These are phyloP conservation scores for Selaginella moellendorffii DNA, from an alignment of 75 land plant genomes.

Conservation along the genomic window DNA sequence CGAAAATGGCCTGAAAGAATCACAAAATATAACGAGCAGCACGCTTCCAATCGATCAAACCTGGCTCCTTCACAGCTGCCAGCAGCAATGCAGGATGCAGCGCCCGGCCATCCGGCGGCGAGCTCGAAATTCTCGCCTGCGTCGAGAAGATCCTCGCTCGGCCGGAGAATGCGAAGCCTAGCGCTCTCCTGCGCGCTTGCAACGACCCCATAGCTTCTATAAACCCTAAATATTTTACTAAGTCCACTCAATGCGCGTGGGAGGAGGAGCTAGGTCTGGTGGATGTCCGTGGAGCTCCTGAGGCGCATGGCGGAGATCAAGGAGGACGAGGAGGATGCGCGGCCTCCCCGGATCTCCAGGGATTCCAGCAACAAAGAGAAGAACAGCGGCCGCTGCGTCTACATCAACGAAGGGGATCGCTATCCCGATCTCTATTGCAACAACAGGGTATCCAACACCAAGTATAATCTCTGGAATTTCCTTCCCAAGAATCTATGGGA, in stretches of 20 bases:
- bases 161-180: neutral
- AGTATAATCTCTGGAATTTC: slow-evolving; percentile 73
- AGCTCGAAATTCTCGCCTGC: neutral
- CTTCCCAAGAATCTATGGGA: slow-evolving; percentile 96
- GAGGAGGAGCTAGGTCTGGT: neutral
- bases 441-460: slow-evolving; percentile 79
- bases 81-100: neutral
- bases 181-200: neutral
- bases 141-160: neutral
- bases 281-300: neutral
- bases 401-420: slow-evolving; percentile 55
- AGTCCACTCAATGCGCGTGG: too few relatives aligned
- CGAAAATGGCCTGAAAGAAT: too few relatives aligned
- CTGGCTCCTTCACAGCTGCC: neutral
- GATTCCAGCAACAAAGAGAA: neutral
- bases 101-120: neutral
- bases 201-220: too few relatives aligned
- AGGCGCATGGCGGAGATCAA: neutral
- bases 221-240: slow-evolving; percentile 1
- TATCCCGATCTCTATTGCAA: slow-evolving; percentile 45
- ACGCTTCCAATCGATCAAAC: neutral
- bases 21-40: too few relatives aligned
- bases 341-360: neutral
- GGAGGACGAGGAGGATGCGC: neutral
- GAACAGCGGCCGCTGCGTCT: slow-evolving; percentile 34